Evolutionary conservation across 2,329 filamentous ascomycete genomes (phyloP), one percentile per base, ranked within the genome.

Genomic region (Ceratocystis harringtonii): DNA sequence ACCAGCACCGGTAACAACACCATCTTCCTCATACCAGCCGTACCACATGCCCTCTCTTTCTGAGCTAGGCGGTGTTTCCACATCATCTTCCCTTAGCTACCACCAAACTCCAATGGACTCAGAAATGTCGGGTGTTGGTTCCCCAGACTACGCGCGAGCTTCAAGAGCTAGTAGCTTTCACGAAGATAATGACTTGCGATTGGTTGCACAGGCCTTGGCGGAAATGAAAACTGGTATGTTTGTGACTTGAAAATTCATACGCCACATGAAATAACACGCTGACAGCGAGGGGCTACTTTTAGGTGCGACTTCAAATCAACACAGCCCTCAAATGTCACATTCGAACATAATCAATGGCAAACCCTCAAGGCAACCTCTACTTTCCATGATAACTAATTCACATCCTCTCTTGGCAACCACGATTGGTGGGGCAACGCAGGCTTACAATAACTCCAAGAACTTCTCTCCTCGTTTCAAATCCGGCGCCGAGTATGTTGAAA

Each of bases 401-500:
- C 91, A 96, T 72, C 92, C 92, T 0, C 79, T 95, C 68, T 82
- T 96, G 17, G 90, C 89, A 8, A 90, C 85, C 32, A 90, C 91
- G 0, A 92, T 95, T 70, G 90, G 89, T 69, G 86, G 87, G 63
- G 92, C 91, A 0, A 82, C 92, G 6, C 90, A 88, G 1, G 90
- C 89, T 1, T 97, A 97, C 73, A 87, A 88, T 32, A 86, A 83
- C 2, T 91, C 89, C 10, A 96, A 97, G 75, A 90, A 92, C 70
- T 95, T 92, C 71, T 95, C 90, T 1, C 91, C 92, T 0, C 83
- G 88, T 1, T 90, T 96, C 72, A 91, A 89, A 74, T 88, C 89
- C n/a, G 84, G 91, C 68, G 92, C 90, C 61, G 90, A 96, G 73
- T 90, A 95, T 71, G 86, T 96, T 22, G 92, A 97, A 74, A 87